Evolutionary conservation across 305 asterid genomes (phyloP).

Genomic region (Withania somnifera): DNA sequence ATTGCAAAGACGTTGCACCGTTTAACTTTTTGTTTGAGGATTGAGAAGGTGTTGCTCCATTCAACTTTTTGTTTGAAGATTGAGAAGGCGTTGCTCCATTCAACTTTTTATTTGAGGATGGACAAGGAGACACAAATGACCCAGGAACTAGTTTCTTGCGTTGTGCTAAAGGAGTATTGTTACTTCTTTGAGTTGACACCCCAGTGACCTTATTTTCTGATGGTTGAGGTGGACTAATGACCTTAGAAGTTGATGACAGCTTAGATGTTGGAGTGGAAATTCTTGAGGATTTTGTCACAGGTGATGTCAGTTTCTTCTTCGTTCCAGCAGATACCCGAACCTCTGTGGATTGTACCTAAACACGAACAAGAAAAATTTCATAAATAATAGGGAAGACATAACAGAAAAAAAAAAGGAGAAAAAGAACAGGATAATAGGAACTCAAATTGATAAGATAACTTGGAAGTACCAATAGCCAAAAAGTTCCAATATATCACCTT

Average conservation of each 20-base stretch:
- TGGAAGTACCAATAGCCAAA: constrained; percentile 4
- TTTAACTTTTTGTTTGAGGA: constrained; percentile 36
- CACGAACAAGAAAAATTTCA: not conserved
- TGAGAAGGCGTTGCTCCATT: not conserved
- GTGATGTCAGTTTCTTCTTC: constrained; percentile 36
- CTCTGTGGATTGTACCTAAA: constrained; percentile 41
- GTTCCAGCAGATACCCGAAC: constrained; percentile 21
- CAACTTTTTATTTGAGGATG: not conserved
- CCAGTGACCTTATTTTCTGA: constrained; percentile 17
- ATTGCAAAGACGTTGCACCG: not conserved
- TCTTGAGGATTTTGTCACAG: constrained; percentile 36
- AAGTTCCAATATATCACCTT: constrained; percentile 34
- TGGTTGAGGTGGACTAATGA: not conserved
- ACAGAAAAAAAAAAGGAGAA: not conserved
- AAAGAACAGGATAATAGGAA: not conserved
- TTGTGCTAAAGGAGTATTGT: constrained; percentile 21
- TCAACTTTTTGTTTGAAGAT: constrained; percentile 36
- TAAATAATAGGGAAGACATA: not conserved
- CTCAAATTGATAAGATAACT: not conserved
- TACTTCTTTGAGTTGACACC: constrained; percentile 28
- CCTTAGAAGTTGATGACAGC: not conserved
- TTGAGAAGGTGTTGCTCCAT: constrained; percentile 11
- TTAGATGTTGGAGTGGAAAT: constrained; percentile 27
- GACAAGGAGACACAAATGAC: not conserved
- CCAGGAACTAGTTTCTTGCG: constrained; percentile 41